A percentile compares a stretch with the other conserved stretches of the same genome.
These are phyloP conservation scores for Penicillium simplicissimum DNA, from an alignment of 495 filamentous ascomycete genomes.

Conservation along the genomic window DNA sequence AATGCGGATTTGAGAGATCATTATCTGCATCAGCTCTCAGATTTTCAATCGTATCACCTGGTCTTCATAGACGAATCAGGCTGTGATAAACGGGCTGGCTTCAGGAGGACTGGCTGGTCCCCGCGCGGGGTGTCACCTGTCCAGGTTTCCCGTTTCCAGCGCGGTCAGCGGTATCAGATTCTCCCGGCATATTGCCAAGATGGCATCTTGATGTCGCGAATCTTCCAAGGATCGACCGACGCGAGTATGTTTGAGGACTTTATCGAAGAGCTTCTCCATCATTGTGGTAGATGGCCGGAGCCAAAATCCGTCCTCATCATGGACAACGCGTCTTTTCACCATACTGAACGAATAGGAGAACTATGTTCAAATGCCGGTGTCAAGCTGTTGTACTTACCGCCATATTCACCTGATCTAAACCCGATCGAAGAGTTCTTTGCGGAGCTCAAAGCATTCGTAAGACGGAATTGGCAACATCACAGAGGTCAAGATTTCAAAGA, in stretches of 20 bases:
- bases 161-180: not conserved
- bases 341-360: constrained; percentile 24
- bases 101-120: not conserved
- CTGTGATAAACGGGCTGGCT: constrained; percentile 4
- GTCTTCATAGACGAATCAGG: constrained; percentile 6
- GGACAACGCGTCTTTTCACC: not conserved
- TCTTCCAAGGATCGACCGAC: not conserved
- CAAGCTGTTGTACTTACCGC: constrained; percentile 27
- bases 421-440: constrained; percentile 22
- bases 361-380: constrained; percentile 36
- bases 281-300: not conserved
- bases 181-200: not conserved
- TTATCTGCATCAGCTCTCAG: not conserved
- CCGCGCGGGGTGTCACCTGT: not conserved
- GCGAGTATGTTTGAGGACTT: not conserved
- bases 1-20: not conserved
- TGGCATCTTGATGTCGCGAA: not conserved
- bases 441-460: not conserved
- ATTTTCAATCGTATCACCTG: constrained; percentile 3
- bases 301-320: not conserved
- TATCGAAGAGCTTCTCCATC: not conserved
- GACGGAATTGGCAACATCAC: not conserved
- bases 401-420: constrained; percentile 19
- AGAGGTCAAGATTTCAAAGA: not conserved
- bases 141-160: not conserved